Evolutionary conservation across 352 stramenopile species (phyloP).

Genomic region (Phytophthora podocarpi): DNA sequence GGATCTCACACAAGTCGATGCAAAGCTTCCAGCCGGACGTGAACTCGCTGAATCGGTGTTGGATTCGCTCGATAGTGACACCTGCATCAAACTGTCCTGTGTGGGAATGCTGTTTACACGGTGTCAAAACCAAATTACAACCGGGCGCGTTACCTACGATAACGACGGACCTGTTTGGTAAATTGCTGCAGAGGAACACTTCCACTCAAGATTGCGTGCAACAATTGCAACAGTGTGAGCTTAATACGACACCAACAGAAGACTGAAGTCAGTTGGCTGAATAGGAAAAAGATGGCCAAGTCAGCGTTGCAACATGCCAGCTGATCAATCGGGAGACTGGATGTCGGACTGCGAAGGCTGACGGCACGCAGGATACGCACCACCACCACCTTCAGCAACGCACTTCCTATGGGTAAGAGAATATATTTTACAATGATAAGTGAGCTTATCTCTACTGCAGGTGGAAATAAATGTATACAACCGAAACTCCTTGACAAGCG

Average conservation of each 20-base stretch:
- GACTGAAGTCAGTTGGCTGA: neutral
- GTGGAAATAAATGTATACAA: neutral
- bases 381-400: constrained; percentile 20
- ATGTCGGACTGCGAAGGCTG: neutral
- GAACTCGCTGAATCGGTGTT: constrained; percentile 53
- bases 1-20: constrained; percentile 22
- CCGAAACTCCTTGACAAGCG: neutral
- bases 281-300: neutral
- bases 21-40: constrained; percentile 56
- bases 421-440: neutral
- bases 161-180: constrained; percentile 21
- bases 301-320: constrained; percentile 13
- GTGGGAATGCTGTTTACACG: neutral
- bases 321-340: constrained; percentile 16
- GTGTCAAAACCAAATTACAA: neutral
- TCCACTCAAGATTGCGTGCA: constrained; percentile 30
- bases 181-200: constrained; percentile 35
- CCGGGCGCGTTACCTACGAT: neutral
- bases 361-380: constrained; percentile 10
- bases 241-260: constrained; percentile 6
- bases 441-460: too few relatives aligned
- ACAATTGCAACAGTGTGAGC: constrained; percentile 25
- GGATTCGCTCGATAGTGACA: constrained; percentile 14
- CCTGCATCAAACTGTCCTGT: constrained; percentile 6
- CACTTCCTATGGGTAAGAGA: constrained; percentile 1